Evolutionary conservation across 208 protist species (phyloP), one percentile per base, ranked within the genome.

Genomic region (Trypanosomatidae sp.): DNA sequence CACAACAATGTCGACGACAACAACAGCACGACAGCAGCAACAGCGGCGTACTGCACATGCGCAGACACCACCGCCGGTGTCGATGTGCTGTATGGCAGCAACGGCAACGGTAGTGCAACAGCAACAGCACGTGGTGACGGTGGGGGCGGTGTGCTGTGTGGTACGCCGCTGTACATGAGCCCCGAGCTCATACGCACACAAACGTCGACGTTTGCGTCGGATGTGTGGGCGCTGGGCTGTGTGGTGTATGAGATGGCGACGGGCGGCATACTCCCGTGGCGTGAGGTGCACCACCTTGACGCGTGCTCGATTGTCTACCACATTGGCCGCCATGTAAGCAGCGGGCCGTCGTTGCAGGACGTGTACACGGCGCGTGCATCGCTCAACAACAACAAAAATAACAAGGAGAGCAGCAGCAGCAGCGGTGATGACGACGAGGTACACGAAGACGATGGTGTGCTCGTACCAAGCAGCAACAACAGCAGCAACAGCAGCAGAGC

Each of bases 191-290:
- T 90, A 37, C 58, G 59, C 25, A 78, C 54, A 8, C 58, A 74
- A 35, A 55, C 59, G 21, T 66, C 77, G 18, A 72, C 77, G 13
- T 65, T 64, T 33, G 81, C 77, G 11, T 82, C 75, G 3, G 87
- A 95, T 48, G 74, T 95, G 15, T 95, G 88, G 85, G 73, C 73
- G 1, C 42, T 95, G 15, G 85, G 88, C 4, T 90, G 79, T 53
- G 79, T 88, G 25, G 76, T 95, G 25, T 84, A 66, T 35, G 88
- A 95, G 56, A 92, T 95, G 83, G 70, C 78, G 3, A 89, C 81
- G 23, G 82, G 81, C 6, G 73, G 71, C n/a, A 39, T 74, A 10
- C 71, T 88, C 11, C 84, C 73, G 43, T 90, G 61, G 61, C 51
- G 55, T 3, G 58, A 83, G 23, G 33, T 86, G 6, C 67, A 72